Evolutionary conservation across 129 eudicot genomes (phyloP).

Genomic region (Centella asiatica): DNA sequence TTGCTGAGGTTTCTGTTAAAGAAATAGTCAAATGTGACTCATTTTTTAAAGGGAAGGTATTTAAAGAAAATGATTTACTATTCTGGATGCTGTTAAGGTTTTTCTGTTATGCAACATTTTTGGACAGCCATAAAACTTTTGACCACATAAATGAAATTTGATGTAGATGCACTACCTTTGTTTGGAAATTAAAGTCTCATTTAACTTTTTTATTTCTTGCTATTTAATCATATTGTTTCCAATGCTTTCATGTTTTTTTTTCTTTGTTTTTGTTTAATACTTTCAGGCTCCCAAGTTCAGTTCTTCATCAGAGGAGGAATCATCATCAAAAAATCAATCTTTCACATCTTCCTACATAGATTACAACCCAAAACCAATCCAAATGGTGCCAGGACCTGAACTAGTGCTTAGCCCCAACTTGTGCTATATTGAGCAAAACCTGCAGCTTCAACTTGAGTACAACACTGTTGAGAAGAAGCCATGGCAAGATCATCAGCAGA

Average conservation of each 20-base stretch:
- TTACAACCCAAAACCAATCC: slow-evolving; percentile 19
- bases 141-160: too few species aligned
- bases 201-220: neutral
- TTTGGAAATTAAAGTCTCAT: neutral
- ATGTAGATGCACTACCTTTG: too few species aligned
- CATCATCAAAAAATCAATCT: slow-evolving; percentile 31
- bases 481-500: slow-evolving; percentile 17
- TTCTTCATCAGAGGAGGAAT: slow-evolving; percentile 49
- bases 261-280: slow-evolving; percentile 7
- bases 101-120: neutral
- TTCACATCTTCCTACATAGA: slow-evolving; percentile 37
- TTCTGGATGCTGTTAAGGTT: neutral
- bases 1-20: neutral
- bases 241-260: slow-evolving; percentile 1
- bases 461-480: slow-evolving; percentile 30
- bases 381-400: slow-evolving; percentile 41
- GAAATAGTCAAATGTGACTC: neutral
- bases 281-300: slow-evolving; percentile 54
- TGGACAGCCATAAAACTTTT: too few species aligned
- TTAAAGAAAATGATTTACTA: neutral
- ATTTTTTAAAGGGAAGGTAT: too few species aligned
- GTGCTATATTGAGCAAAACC: slow-evolving; percentile 27
- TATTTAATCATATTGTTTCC: neutral
- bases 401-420: slow-evolving; percentile 16
- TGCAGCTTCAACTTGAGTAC: slow-evolving; percentile 20